Base-by-base conservation (phyloP, 2,329 filamentous ascomycete species). In the Hypomyces perniciosus region DNA sequence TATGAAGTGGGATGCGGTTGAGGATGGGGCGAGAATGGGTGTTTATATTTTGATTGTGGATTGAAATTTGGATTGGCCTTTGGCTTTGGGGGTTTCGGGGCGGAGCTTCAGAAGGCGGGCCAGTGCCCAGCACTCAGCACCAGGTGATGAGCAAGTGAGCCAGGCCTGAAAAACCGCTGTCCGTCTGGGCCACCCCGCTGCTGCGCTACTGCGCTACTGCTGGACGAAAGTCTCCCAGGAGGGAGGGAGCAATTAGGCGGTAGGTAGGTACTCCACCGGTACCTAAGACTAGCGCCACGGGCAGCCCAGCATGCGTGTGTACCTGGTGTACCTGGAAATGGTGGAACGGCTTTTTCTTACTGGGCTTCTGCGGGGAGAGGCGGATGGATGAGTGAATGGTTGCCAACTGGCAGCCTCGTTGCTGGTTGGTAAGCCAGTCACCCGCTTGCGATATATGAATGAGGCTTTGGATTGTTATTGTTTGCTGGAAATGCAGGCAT, bases 1-100 rank as follows among this genome's bases (percentile, higher is more conserved):
- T 58, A 50, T 50, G 56, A 50, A 44, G 56, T 52, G 55, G 55
- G 51, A 59, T 57, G 56, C 55, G 56, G 54, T 54, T 55, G 56
- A 55, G 52, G 53, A 54, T 54, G 52, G 54, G 56, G 59, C 55
- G 52, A 61, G 56, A 62, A 56, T 50, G 57, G 56, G 57, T 63
- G 61, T 63, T 63, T 62, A 61, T 63, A 61, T 61, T 62, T 63
- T 63, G 60, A 59, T 59, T 60, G 61, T 62, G 59, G 58, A 62
- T 59, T 58, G 52, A 55, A 48, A 50, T 55, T 55, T 54, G 54
- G 51, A 44, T 52, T 56, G 54, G 54, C 34, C 38, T 43, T 48
- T 51, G 48, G 47, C 35, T 54, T 52, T 39, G 50, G 51, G 52
- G 51, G 44, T 55, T 52, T 49, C 49, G 50, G 48, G 52, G 52